Percentiles rank a stretch among this genome's conserved stretches.
Conservation (phyloP, 2,329 filamentous ascomycete genomes). For the Lecanicillium sp. region DNA sequence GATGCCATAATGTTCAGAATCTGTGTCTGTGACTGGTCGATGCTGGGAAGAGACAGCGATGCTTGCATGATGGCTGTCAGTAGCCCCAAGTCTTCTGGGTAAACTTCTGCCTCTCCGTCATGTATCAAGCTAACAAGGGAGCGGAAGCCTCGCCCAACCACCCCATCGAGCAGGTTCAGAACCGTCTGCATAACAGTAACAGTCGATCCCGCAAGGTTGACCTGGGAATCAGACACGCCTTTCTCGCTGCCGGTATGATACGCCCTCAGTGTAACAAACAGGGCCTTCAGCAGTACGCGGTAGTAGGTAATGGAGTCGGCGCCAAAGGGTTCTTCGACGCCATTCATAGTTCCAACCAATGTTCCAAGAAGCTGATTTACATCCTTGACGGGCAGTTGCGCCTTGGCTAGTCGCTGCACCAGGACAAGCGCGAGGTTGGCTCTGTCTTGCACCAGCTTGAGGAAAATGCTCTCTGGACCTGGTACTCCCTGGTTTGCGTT, state of each 20-base stretch:
- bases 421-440: constrained; percentile 77
- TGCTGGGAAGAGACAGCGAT: constrained; percentile 69
- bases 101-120: constrained; percentile 51
- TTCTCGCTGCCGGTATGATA: constrained; percentile 36
- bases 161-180: constrained; percentile 70
- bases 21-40: constrained; percentile 62
- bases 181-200: constrained; percentile 52
- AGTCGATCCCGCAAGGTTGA: constrained; percentile 24
- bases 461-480: constrained; percentile 74
- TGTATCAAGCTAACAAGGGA: constrained; percentile 77
- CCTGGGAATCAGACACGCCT: constrained; percentile 22
- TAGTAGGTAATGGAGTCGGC: constrained; percentile 60
- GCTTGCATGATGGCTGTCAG: constrained; percentile 84
- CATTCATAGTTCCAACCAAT: constrained; percentile 44
- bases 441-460: constrained; percentile 65
- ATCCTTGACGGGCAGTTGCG: constrained; percentile 39
- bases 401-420: constrained; percentile 68
- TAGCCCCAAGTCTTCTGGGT: constrained; percentile 77
- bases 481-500: constrained; percentile 65
- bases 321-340: constrained; percentile 46
- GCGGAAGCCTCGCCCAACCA: constrained; percentile 77
- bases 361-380: constrained; percentile 43
- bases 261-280: constrained; percentile 74
- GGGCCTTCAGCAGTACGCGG: constrained; percentile 71
- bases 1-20: constrained; percentile 62